phyloP scores from a whole-genome alignment of 768 basidiomycete genomes.

The Cyathus striatus region DNA sequence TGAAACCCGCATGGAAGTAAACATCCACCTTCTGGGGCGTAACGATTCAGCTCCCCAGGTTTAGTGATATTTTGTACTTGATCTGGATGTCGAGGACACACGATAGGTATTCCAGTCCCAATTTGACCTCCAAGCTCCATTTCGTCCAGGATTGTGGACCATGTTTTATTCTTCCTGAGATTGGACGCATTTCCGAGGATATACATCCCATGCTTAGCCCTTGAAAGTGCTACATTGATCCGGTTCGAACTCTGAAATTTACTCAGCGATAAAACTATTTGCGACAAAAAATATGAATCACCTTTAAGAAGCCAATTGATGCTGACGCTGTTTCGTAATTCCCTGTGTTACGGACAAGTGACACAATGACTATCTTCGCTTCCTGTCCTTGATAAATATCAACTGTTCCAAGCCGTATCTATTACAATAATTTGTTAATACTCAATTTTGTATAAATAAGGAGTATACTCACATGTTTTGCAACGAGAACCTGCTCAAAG shows the following conservation, averaged over 20 bases:
- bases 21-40: constrained; percentile 69
- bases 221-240: constrained; percentile 67
- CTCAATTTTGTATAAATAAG: constrained; percentile 36
- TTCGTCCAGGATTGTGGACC: constrained; percentile 54
- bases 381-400: constrained; percentile 81
- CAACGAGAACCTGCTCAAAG: constrained; percentile 16
- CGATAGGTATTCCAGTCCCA: constrained; percentile 50
- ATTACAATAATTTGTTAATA: background rate
- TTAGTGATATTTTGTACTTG: constrained; percentile 31
- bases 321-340: constrained; percentile 20
- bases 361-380: constrained; percentile 67
- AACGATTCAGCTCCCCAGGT: constrained; percentile 44
- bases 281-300: constrained; percentile 12
- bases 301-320: constrained; percentile 73
- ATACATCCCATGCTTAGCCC: constrained; percentile 70
- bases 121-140: constrained; percentile 41
- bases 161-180: constrained; percentile 48
- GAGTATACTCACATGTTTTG: constrained; percentile 46
- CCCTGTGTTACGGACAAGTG: constrained; percentile 69
- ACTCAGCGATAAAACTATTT: background rate
- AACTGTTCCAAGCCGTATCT: constrained; percentile 70
- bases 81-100: constrained; percentile 52
- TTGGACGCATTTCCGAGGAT: constrained; percentile 65
- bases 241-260: constrained; percentile 28
- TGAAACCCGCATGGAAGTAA: constrained; percentile 46